A percentile compares a stretch with the other conserved stretches of the same genome.
These are phyloP conservation scores for Daldinia sp. DNA, from an alignment of 2,329 filamentous ascomycete genomes.

Conservation along the genomic window DNA sequence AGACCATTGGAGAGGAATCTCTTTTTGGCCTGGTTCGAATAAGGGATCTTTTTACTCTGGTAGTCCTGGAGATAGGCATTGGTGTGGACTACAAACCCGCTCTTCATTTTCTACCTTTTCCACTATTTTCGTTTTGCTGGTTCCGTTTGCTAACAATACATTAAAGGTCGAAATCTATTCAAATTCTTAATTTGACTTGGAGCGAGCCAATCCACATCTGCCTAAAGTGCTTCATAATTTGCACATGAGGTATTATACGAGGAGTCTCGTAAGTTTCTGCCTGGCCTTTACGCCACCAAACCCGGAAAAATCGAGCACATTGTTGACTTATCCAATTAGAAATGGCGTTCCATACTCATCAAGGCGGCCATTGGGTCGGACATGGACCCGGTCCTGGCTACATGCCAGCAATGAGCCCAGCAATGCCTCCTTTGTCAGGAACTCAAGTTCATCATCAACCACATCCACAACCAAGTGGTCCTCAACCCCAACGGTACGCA, in stretches of 20 bases:
- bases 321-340: constrained; percentile 21
- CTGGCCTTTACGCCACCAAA: neutral
- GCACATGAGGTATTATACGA: constrained; percentile 30
- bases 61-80: neutral
- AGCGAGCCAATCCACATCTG: constrained; percentile 3
- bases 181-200: neutral
- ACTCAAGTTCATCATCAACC: constrained; percentile 44
- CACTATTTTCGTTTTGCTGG: neutral
- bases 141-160: constrained; percentile 10
- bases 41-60: neutral
- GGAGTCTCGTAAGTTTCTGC: constrained; percentile 22
- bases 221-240: constrained; percentile 6
- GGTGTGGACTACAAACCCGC: neutral
- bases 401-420: constrained; percentile 47
- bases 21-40: neutral
- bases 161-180: constrained; percentile 2
- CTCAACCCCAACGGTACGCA: constrained; percentile 45
- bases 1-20: neutral
- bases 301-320: neutral
- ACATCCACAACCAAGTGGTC: constrained; percentile 41
- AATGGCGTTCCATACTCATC: constrained; percentile 49
- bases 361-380: constrained; percentile 44
- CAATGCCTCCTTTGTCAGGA: constrained; percentile 44
- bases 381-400: constrained; percentile 45
- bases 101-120: neutral